phyloP scores from a whole-genome alignment of 345 rosid genomes.

The Gynandropsis gynandra region DNA sequence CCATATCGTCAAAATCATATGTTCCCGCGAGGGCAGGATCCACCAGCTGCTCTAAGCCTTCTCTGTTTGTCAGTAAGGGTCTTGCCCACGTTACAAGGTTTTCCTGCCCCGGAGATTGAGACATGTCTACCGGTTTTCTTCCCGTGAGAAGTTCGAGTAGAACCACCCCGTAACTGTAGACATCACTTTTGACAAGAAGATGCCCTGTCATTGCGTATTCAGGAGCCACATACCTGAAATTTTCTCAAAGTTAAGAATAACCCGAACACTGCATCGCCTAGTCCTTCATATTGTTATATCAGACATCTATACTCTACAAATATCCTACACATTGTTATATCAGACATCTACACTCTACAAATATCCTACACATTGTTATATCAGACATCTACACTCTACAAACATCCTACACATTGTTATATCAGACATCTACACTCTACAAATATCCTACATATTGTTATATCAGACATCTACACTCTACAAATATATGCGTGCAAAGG shows the following conservation, averaged over 20 bases:
- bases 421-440: no score
- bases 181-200: slow-evolving; percentile 96
- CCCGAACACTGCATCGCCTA: no score
- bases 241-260: neutral
- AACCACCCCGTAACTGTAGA: slow-evolving; percentile 96
- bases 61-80: slow-evolving; percentile 70
- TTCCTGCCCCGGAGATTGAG: slow-evolving; percentile 95
- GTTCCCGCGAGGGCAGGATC: slow-evolving; percentile 76
- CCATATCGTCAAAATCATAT: slow-evolving; percentile 85
- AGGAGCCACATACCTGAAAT: slow-evolving; percentile 92
- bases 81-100: slow-evolving; percentile 98
- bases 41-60: slow-evolving; percentile 75
- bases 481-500: no score
- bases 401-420: no score
- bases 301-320: no score
- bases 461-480: no score
- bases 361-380: no score
- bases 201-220: slow-evolving; percentile 99
- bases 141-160: slow-evolving; percentile 97
- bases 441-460: no score
- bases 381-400: no score
- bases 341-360: no score
- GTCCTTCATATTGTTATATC: no score
- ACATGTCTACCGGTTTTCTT: slow-evolving; percentile 98
- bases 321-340: no score